Conservation (phyloP, 169 alveolate species). For the Cryptosporidium sp. region DNA sequence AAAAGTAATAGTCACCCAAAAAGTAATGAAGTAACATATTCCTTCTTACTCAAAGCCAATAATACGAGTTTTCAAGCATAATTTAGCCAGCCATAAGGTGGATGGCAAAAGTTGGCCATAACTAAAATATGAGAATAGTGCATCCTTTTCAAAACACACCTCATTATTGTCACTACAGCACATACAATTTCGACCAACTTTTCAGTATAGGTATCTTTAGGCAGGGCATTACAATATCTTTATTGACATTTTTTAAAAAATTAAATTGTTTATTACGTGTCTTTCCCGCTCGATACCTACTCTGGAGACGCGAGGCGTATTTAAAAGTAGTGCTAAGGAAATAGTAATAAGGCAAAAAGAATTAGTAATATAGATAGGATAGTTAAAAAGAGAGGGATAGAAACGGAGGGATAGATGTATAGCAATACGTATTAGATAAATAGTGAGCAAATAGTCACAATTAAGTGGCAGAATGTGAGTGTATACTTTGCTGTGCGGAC, state of each 20-base stretch:
- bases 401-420: slow-evolving; percentile 72
- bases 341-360: slow-evolving; percentile 11
- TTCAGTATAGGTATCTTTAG: too few relatives aligned
- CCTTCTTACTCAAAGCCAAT: not conserved
- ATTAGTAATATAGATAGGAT: slow-evolving; percentile 37
- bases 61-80: too few relatives aligned
- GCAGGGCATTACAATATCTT: not conserved
- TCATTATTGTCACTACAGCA: not conserved
- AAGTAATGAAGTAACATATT: too few relatives aligned
- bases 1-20: too few relatives aligned
- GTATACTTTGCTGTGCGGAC: slow-evolving; percentile 75
- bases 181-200: not conserved
- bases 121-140: not conserved
- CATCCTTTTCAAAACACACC: not conserved
- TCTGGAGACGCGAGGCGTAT: slow-evolving; percentile 25
- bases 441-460: slow-evolving; percentile 65
- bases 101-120: too few relatives aligned
- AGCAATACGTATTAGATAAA: slow-evolving; percentile 24
- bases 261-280: not conserved
- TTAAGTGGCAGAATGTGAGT: slow-evolving; percentile 77
- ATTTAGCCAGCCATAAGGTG: not conserved
- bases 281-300: slow-evolving; percentile 38
- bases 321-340: not conserved
- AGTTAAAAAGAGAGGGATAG: slow-evolving; percentile 56
- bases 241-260: too few relatives aligned